Base-by-base conservation (phyloP, 2,329 filamentous ascomycete genomes). In the Penicillium thymicola region DNA sequence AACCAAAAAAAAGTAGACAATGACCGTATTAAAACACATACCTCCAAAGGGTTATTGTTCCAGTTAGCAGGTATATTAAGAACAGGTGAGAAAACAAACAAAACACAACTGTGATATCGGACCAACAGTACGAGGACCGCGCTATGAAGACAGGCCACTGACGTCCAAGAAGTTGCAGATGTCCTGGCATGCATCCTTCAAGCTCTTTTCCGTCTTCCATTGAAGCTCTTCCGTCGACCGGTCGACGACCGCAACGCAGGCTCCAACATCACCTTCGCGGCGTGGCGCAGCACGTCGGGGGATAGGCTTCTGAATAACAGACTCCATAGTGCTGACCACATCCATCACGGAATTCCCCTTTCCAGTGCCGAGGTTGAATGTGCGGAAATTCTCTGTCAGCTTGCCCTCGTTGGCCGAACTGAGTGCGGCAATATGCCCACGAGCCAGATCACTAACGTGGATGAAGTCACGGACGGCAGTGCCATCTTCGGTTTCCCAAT, bases 381-480 rank as follows among this genome's bases (percentile, higher is more conserved):
- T 72, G 11, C 73, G 72, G 65, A 75, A 76, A 56, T 82, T 75
- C 23, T 74, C 67, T 41, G 57, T 63, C 46, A 75, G 54, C 41
- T 67, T 67, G 9, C 71, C 70, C 18, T 70, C 65, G 27, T 67
- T 68, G 34, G 73, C 69, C 28, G 76, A 65, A 16, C 67, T 66
- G 23, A 86, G 74, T 2, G 86, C 86, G 7, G 85, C 83, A 37
- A 87, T 79, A 70, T 89, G 86, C 5, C 74, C 85, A 41, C 81
- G 77, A 6, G 85, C 85, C 43, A 89, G 78, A 69, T 88, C 86
- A 16, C 80, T 82, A 37, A 88, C 85, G 62, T 88, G 85, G 60
- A 88, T 86, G 66, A 86, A 89, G 69, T 89, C 86, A 41, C 86
- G 82, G 40, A 88, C 79, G 1, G 85, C 84, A 0, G 85, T 88